phyloP scores from a whole-genome alignment of 495 filamentous ascomycete genomes.

The Baudoinia panamericana region DNA sequence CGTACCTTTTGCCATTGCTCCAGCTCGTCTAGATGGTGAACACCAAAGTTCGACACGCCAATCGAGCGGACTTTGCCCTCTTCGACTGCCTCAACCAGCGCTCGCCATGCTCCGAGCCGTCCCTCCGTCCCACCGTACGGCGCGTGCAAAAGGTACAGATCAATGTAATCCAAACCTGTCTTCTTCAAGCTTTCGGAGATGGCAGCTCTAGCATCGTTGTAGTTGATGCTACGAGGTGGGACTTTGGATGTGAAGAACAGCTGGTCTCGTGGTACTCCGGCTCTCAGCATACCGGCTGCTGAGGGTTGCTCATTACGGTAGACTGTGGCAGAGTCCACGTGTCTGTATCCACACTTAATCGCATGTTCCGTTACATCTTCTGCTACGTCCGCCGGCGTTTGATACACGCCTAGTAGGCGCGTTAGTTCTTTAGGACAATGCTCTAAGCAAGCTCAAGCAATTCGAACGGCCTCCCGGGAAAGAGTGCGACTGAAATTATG shows the following conservation, averaged over 20 bases:
- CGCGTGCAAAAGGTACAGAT: conserved; percentile 47
- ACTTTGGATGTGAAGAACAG: conserved; percentile 69
- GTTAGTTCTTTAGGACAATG: no score
- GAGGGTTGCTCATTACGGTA: conserved; percentile 61
- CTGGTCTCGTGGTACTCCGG: conserved; percentile 45
- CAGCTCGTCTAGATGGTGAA: conserved; percentile 57
- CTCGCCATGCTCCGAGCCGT: conserved; percentile 52
- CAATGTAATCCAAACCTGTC: conserved; percentile 47
- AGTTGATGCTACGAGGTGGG: conserved; percentile 33
- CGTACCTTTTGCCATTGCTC: conserved; percentile 54
- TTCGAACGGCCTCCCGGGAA: no score
- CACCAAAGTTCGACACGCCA: conserved; percentile 56
- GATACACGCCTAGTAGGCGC: conserved; percentile 50
- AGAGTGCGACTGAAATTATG: no score
- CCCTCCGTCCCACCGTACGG: conserved; percentile 45
- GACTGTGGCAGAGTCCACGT: conserved; percentile 59
- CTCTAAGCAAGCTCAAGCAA: no score
- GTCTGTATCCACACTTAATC: conserved; percentile 57
- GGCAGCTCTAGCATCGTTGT: conserved; percentile 38
- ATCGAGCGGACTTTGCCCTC: conserved; percentile 51
- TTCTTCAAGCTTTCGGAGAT: conserved; percentile 39
- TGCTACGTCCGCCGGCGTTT: conserved; percentile 48
- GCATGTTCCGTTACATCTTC: conserved; percentile 49
- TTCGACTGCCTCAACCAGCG: conserved; percentile 47
- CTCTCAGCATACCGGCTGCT: conserved; percentile 45